These are phyloP conservation scores for Lycium barbarum DNA, from an alignment of 257 asterid species.

Conservation along the genomic window DNA sequence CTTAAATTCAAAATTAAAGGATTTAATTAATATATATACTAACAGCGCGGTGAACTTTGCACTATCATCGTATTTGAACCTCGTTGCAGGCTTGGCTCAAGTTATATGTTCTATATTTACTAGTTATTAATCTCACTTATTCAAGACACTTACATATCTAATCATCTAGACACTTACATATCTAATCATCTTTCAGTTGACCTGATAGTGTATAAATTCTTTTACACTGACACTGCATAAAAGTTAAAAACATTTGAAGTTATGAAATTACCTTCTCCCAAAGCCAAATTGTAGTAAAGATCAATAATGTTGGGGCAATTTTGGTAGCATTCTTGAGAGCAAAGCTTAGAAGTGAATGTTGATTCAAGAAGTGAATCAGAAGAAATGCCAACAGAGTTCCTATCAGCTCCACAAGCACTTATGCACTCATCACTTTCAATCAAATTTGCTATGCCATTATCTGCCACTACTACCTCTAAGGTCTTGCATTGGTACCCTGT, in stretches of 20 bases:
- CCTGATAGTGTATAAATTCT: not conserved
- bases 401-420: conserved; percentile 39
- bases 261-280: conserved; percentile 40
- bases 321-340: conserved; percentile 39
- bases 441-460: conserved; percentile 16
- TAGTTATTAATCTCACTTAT: not conserved
- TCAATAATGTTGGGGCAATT: conserved; percentile 51
- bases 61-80: not conserved
- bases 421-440: conserved; percentile 41
- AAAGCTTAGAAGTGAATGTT: conserved; percentile 33
- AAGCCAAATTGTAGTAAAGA: conserved; percentile 46
- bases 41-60: not conserved
- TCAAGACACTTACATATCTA: not conserved
- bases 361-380: conserved; percentile 39
- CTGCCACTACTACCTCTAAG: conserved; percentile 33
- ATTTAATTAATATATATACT: not conserved
- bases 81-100: not conserved
- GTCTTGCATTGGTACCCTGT: conserved; percentile 39
- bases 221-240: not conserved
- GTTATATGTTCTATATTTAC: not conserved
- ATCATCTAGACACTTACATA: not conserved
- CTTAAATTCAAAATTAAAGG: not conserved
- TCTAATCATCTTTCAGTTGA: not conserved
- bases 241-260: not conserved
- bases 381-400: conserved; percentile 44